These are phyloP conservation scores for Balamuthia mandrillaris DNA, from an alignment of 208 protist genomes.

Conservation along the genomic window DNA sequence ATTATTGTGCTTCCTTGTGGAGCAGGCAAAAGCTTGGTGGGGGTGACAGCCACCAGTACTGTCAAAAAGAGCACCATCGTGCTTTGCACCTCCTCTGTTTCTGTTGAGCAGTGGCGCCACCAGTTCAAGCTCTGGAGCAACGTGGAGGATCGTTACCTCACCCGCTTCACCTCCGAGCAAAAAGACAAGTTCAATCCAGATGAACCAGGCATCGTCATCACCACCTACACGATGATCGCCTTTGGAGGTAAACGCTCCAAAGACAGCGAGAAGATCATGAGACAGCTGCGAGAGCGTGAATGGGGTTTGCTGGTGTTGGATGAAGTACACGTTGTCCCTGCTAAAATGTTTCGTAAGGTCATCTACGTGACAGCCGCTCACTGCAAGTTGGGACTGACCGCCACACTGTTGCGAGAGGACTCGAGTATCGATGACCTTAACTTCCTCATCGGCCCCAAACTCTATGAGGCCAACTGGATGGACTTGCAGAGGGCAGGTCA, in stretches of 20 bases:
- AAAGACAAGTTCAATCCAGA: conserved; percentile 71
- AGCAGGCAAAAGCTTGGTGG: conserved; percentile 98
- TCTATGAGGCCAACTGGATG: conserved; percentile 99
- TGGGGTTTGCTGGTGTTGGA: conserved; percentile 99
- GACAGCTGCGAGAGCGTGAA: conserved; percentile 64
- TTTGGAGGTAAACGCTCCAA: conserved; percentile 72
- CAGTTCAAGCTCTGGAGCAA: conserved; percentile 90
- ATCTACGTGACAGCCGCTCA: conserved; percentile 86
- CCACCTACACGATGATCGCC: conserved; percentile 98
- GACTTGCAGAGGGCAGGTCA: conserved; percentile 89
- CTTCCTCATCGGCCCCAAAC: conserved; percentile 97
- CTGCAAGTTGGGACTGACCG: conserved; percentile 96
- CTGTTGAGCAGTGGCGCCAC: conserved; percentile 94
- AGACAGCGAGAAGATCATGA: conserved; percentile 80
- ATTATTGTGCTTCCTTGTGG: conserved; percentile 99
- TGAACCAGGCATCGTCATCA: conserved; percentile 84
- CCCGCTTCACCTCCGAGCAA: conserved; percentile 85
- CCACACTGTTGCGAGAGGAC: conserved; percentile 92
- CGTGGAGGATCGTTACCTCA: conserved; percentile 74
- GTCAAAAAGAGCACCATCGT: conserved; percentile 93
- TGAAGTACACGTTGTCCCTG: conserved; percentile 97
- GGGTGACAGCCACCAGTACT: conserved; percentile 93
- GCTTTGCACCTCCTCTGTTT: conserved; percentile 79
- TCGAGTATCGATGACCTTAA: conserved; percentile 95
- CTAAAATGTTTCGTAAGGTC: conserved; percentile 91